These are phyloP conservation scores for Inonotus obliquus DNA, from an alignment of 1,284 basidiomycete species.

Conservation along the genomic window DNA sequence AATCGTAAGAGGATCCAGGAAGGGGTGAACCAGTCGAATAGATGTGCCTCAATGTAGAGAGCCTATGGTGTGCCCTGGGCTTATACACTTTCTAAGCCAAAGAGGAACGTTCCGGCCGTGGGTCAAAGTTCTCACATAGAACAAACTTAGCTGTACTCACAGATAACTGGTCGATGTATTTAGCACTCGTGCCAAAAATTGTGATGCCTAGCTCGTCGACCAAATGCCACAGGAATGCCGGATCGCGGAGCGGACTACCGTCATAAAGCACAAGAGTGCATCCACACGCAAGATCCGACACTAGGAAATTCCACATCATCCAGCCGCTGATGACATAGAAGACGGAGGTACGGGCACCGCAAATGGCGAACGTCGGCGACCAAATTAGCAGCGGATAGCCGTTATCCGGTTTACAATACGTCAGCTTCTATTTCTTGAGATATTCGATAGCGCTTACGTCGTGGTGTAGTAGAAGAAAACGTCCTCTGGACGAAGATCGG, in stretches of 20 bases:
- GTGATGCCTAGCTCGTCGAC: constrained; percentile 72
- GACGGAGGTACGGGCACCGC: background rate
- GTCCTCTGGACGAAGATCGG: constrained; percentile 63
- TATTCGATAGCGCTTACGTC: constrained; percentile 47
- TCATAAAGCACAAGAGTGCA: constrained; percentile 80
- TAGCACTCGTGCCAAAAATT: constrained; percentile 81
- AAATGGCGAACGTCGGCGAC: background rate
- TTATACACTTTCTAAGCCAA: constrained; percentile 54
- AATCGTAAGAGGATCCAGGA: constrained; percentile 72
- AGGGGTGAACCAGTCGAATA: constrained; percentile 85
- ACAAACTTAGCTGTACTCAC: constrained; percentile 36
- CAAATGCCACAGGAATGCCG: constrained; percentile 67
- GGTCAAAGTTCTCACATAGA: constrained; percentile 7
- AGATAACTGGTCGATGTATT: constrained; percentile 75
- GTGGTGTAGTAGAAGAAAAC: constrained; percentile 89
- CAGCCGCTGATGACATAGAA: constrained; percentile 48
- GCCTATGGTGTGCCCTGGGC: constrained; percentile 59
- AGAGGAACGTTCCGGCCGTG: constrained; percentile 5
- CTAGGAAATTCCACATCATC: constrained; percentile 87
- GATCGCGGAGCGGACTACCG: constrained; percentile 76
- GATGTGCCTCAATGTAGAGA: constrained; percentile 65
- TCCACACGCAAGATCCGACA: constrained; percentile 66
- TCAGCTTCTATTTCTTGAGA: too few relatives aligned
- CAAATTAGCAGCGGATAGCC: too few relatives aligned
- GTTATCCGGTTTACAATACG: background rate